Percentiles rank a stretch among this genome's conserved stretches.
Conservation (phyloP, 1,139 yeast genomes). For the Sugiyamaella sp. region DNA sequence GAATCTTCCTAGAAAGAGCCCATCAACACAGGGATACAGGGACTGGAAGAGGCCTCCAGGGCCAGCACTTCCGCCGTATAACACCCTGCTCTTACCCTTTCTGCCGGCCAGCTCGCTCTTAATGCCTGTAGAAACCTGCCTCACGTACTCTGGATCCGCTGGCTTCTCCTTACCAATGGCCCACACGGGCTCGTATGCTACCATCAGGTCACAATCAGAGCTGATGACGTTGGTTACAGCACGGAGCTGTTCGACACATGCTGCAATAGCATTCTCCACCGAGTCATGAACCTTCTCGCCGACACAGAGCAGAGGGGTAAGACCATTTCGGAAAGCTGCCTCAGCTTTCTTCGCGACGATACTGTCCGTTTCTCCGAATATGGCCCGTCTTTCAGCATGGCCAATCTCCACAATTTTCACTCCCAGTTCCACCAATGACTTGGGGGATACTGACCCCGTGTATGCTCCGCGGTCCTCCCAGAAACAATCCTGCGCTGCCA, state of each 20-base stretch:
- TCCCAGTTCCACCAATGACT: conserved; percentile 74
- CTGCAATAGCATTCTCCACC: conserved; percentile 69
- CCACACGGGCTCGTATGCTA: conserved; percentile 97
- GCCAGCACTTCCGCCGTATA: conserved; percentile 40
- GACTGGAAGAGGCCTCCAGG: conserved; percentile 36
- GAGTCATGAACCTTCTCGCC: conserved; percentile 90
- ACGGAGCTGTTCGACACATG: conserved; percentile 76
- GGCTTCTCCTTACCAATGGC: conserved; percentile 69
- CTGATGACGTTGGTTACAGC: conserved; percentile 72
- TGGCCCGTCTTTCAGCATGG: conserved; percentile 90
- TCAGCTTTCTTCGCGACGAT: conserved; percentile 80
- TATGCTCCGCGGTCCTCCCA: conserved; percentile 82
- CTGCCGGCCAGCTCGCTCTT: conserved; percentile 24
- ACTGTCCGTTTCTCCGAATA: conserved; percentile 79
- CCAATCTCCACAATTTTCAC: conserved; percentile 86
- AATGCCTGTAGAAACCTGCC: conserved; percentile 32
- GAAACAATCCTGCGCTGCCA: conserved; percentile 74
- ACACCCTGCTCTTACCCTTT: conserved; percentile 26
- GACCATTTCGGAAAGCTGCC: conserved; percentile 76
- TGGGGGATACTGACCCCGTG: conserved; percentile 82
- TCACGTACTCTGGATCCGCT: conserved; percentile 35
- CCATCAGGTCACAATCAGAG: conserved; percentile 63
- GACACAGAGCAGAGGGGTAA: conserved; percentile 81
- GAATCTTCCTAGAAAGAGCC: conserved; percentile 37
- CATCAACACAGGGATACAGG: conserved; percentile 34